phyloP scores from a whole-genome alignment of 805 yeast species.

The Metschnikowia arizonensis region DNA sequence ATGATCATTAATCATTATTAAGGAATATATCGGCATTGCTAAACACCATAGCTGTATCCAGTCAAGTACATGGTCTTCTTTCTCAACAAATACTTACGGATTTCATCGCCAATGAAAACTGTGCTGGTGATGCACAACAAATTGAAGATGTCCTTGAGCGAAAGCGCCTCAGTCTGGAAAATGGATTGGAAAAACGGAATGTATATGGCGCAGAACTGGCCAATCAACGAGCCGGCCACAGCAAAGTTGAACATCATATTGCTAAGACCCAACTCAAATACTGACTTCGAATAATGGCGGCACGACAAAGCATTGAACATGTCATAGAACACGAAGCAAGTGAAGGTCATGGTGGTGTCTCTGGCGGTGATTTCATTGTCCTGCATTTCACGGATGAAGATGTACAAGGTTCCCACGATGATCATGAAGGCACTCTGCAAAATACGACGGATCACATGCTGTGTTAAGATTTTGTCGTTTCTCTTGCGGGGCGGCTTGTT shows the following conservation, averaged over 20 bases:
- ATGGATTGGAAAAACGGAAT: constrained; percentile 88
- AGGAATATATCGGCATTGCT: not conserved
- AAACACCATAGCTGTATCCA: constrained; percentile 16
- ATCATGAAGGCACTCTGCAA: constrained; percentile 74
- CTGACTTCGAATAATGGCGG: constrained; percentile 81
- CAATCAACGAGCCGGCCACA: constrained; percentile 79
- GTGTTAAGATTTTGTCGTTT: constrained; percentile 77
- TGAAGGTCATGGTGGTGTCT: constrained; percentile 98
- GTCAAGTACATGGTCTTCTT: constrained; percentile 17
- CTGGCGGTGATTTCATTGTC: constrained; percentile 82
- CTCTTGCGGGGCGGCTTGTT: constrained; percentile 92
- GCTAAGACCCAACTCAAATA: constrained; percentile 73
- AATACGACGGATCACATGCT: constrained; percentile 63
- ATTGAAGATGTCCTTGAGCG: constrained; percentile 62
- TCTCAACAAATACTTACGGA: constrained; percentile 51
- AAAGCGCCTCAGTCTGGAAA: constrained; percentile 91
- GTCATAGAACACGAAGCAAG: constrained; percentile 92
- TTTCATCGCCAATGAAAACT: constrained; percentile 83
- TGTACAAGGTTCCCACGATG: constrained; percentile 79
- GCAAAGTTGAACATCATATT: constrained; percentile 93
- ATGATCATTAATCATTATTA: not conserved
- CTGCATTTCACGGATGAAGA: constrained; percentile 82
- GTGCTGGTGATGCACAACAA: constrained; percentile 65
- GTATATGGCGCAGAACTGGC: constrained; percentile 91
- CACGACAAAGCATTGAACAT: constrained; percentile 96